These are phyloP conservation scores for bread wheat (Triticum aestivum) DNA, from an alignment of 176 grass and related monocot species.

Conservation along the genomic window IWGSC_CS_RefSeq_v2.1 NC_057812.1:66337542-66338041, in stretches of 20 bases:
- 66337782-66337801: background rate
- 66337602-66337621: conserved; percentile 7
- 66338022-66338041: background rate
- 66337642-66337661: conserved; percentile 63
- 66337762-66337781: background rate
- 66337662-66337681: conserved; percentile 68
- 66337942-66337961: conserved; percentile 60
- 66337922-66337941: conserved; percentile 49
- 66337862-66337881: conserved; percentile 42
- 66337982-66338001: conserved; percentile 56
- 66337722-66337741: background rate
- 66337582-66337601: background rate
- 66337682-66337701: conserved; percentile 54
- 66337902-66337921: conserved; percentile 43
- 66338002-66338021: conserved; percentile 39
- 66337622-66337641: background rate
- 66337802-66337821: background rate
- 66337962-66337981: conserved; percentile 58
- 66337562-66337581: conserved; percentile 6
- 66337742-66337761: background rate
- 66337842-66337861: background rate
- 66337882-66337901: conserved; percentile 58
- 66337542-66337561: background rate
- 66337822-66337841: background rate
- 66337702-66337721: conserved; percentile 23